phyloP scores from a whole-genome alignment of 768 basidiomycete genomes.

The Boletus eberwhitei region DNA sequence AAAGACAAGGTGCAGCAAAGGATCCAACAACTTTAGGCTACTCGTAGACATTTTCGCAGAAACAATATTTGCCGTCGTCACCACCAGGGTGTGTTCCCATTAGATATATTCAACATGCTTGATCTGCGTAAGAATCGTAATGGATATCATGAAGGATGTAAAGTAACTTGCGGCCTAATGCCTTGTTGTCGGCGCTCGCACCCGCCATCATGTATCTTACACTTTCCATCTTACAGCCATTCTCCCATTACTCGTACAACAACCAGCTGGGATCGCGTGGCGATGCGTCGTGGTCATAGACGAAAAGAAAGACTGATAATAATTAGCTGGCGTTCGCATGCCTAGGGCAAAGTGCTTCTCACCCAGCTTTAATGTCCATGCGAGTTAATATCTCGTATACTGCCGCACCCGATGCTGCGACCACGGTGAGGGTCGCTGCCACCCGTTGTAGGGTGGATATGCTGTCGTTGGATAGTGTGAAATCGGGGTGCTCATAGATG shows the following conservation, averaged over 20 bases:
- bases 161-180: not conserved
- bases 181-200: not conserved
- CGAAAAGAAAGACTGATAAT: slow-evolving; percentile 11
- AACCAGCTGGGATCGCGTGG: not conserved
- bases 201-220: slow-evolving; percentile 6
- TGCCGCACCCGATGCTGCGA: slow-evolving; percentile 33
- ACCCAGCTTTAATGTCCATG: slow-evolving; percentile 19
- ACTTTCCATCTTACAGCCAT: slow-evolving; percentile 6
- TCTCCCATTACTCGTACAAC: slow-evolving; percentile 14
- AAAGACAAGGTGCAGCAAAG: slow-evolving; percentile 82
- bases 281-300: slow-evolving; percentile 7
- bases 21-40: slow-evolving; percentile 66
- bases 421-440: slow-evolving; percentile 26
- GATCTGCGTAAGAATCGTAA: not conserved
- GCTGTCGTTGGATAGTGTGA: slow-evolving; percentile 26
- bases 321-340: not conserved
- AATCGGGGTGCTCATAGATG: slow-evolving; percentile 34
- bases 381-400: slow-evolving; percentile 28
- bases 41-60: slow-evolving; percentile 5
- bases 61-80: too few relatives aligned
- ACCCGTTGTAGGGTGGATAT: slow-evolving; percentile 23
- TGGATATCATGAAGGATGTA: slow-evolving; percentile 4
- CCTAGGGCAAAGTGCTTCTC: not conserved
- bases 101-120: not conserved
- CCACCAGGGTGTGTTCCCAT: not conserved